Percentiles rank a stretch among this genome's conserved stretches.
These are phyloP conservation scores for Ophiorrhiza pumila DNA, from an alignment of 257 asterid genomes.

Conservation along the genomic window DNA sequence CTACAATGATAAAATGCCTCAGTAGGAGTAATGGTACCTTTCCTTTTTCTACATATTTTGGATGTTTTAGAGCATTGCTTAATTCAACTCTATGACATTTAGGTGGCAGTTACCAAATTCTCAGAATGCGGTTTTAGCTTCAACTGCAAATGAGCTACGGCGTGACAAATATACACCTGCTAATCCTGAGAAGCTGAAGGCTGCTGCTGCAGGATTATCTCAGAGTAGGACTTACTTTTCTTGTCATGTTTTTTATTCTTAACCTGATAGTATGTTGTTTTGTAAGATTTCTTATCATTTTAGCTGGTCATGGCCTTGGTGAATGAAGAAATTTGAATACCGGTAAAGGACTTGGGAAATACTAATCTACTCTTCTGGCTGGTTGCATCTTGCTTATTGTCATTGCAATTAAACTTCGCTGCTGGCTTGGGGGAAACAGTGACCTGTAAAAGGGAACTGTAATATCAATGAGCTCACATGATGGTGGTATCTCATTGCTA, in stretches of 20 bases:
- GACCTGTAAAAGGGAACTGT: background rate
- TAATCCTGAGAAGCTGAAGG: slow-evolving; percentile 74
- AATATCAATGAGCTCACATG: background rate
- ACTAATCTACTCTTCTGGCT: background rate
- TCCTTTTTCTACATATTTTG: background rate
- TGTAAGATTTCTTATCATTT: background rate
- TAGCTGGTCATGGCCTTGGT: background rate
- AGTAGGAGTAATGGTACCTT: background rate
- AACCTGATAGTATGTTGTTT: background rate
- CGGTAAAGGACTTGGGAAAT: background rate
- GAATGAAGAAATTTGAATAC: background rate
- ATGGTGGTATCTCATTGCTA: background rate
- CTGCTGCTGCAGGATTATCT: slow-evolving; percentile 73
- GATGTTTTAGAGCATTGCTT: slow-evolving; percentile 7
- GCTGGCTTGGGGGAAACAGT: background rate
- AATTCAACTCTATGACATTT: background rate
- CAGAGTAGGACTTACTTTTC: slow-evolving; percentile 43
- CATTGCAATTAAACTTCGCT: background rate
- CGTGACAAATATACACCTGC: slow-evolving; percentile 48
- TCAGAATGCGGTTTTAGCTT: slow-evolving; percentile 54
- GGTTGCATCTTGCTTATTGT: too few species aligned
- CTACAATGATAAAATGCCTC: background rate
- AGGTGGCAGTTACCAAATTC: slow-evolving; percentile 90
- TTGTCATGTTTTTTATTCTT: background rate
- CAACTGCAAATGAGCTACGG: slow-evolving; percentile 83